phyloP scores from a whole-genome alignment of 2,329 filamentous ascomycete genomes.

The Gnomoniopsis sp. region DNA sequence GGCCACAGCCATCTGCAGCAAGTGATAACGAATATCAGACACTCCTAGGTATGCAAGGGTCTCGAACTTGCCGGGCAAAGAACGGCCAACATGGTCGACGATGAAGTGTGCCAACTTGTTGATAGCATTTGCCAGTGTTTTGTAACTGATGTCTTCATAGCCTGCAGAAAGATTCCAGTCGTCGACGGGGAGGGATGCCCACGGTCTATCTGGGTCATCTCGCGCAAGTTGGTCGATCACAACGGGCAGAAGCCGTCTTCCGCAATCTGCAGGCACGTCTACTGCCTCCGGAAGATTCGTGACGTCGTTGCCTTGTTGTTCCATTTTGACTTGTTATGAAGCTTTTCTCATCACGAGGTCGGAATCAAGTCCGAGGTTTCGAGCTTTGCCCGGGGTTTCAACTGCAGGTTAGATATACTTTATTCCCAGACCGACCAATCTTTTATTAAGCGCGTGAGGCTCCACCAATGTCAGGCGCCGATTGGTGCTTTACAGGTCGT shows the following conservation, averaged over 20 bases:
- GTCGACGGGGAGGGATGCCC: slow-evolving; percentile 21
- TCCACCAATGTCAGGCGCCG: background rate
- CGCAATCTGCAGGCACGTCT: background rate
- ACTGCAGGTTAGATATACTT: background rate
- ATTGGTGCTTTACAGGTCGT: background rate
- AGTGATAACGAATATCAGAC: slow-evolving; percentile 21
- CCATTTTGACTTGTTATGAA: background rate
- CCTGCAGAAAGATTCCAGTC: slow-evolving; percentile 20
- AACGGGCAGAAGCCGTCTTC: slow-evolving; percentile 17
- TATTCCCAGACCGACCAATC: background rate
- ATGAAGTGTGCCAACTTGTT: slow-evolving; percentile 22
- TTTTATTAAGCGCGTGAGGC: background rate
- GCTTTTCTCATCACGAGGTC: too few relatives aligned
- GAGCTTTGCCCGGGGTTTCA: background rate
- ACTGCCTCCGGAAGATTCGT: background rate
- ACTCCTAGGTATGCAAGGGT: slow-evolving; percentile 20
- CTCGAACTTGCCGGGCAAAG: slow-evolving; percentile 15
- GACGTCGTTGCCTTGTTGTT: background rate
- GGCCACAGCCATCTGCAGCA: slow-evolving; percentile 20
- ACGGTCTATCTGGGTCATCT: slow-evolving; percentile 17
- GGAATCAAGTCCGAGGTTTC: background rate
- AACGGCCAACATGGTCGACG: slow-evolving; percentile 15
- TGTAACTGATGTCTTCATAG: slow-evolving; percentile 22
- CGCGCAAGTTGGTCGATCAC: slow-evolving; percentile 19
- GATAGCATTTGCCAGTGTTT: slow-evolving; percentile 20